A percentile compares a stretch with the other conserved stretches of the same genome.
phyloP scores from a whole-genome alignment of 306 rosid genomes.

The Abrus pulchellus region DNA sequence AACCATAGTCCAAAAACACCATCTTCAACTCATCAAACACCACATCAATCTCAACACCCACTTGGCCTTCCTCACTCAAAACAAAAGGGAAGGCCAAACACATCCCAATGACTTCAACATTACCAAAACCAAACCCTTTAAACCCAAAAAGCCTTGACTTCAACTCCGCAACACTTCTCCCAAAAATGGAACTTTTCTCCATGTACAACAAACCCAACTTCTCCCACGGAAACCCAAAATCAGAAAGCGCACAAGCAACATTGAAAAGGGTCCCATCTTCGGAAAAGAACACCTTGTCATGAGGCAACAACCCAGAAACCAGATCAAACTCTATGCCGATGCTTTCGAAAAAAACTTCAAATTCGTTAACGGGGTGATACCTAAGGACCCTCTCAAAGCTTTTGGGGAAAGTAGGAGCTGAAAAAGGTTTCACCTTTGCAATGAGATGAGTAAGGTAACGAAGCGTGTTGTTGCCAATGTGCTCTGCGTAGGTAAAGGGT shows the following conservation, averaged over 20 bases:
- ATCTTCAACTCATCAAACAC: conserved; percentile 59
- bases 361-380: conserved; percentile 77
- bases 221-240: conserved; percentile 79
- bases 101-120: conserved; percentile 58
- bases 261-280: conserved; percentile 59
- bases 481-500: conserved; percentile 69
- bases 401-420: conserved; percentile 51
- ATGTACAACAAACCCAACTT: conserved; percentile 63
- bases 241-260: conserved; percentile 65
- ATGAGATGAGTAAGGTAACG: conserved; percentile 58
- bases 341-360: conserved; percentile 79
- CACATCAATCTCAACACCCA: conserved; percentile 46
- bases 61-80: conserved; percentile 51
- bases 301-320: conserved; percentile 56
- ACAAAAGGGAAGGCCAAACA: conserved; percentile 74
- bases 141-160: conserved; percentile 50
- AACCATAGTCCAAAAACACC: conserved; percentile 56
- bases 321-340: conserved; percentile 63
- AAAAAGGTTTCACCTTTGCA: conserved; percentile 48
- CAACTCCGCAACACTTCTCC: conserved; percentile 44
- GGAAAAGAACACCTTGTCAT: conserved; percentile 63
- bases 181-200: conserved; percentile 60
- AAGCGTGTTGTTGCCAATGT: conserved; percentile 60
- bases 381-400: conserved; percentile 60
- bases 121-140: conserved; percentile 57